Percentiles rank a stretch among this genome's conserved stretches.
Conservation (phyloP, 257 asterid genomes). For the Lithospermum erythrorhizon region DNA sequence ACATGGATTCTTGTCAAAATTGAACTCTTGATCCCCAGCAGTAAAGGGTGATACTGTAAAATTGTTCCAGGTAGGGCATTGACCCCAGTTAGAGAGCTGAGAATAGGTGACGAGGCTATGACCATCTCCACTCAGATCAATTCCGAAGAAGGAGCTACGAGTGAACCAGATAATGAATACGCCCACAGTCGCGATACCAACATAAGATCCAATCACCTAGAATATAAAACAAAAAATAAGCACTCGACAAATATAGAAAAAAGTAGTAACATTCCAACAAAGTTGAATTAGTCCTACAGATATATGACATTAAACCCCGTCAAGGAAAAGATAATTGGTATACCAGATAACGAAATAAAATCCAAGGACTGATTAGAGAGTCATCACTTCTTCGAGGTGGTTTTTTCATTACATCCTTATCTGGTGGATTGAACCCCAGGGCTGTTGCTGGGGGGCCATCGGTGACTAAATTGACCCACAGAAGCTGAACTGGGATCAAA, state of each 20-base stretch:
- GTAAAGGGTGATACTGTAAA: conserved; percentile 78
- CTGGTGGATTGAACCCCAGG: conserved; percentile 98
- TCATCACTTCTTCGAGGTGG: conserved; percentile 90
- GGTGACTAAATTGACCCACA: conserved; percentile 95
- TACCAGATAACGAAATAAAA: conserved; percentile 87
- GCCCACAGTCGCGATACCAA: conserved; percentile 92
- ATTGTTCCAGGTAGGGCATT: conserved; percentile 70
- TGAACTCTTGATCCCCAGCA: conserved; percentile 50
- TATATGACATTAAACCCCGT: background rate
- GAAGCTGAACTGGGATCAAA: conserved; percentile 93
- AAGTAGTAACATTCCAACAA: conserved; percentile 1
- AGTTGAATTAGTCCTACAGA: background rate
- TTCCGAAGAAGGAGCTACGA: conserved; percentile 78
- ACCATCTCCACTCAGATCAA: conserved; percentile 76
- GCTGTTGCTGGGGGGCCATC: conserved; percentile 99
- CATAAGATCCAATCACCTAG: conserved; percentile 85
- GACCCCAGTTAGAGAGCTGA: conserved; percentile 91
- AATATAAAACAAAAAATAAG: conserved; percentile 5
- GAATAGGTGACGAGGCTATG: conserved; percentile 85
- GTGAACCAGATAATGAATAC: conserved; percentile 88
- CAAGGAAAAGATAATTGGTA: background rate
- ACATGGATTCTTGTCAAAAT: conserved; percentile 56
- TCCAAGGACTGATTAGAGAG: conserved; percentile 91
- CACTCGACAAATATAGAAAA: background rate
- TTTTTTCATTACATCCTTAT: conserved; percentile 88